Percentiles rank a stretch among this genome's conserved stretches.
Evolutionary conservation across 345 rosid genomes (phyloP).

Genomic region (Microthlaspi erraticum): DNA sequence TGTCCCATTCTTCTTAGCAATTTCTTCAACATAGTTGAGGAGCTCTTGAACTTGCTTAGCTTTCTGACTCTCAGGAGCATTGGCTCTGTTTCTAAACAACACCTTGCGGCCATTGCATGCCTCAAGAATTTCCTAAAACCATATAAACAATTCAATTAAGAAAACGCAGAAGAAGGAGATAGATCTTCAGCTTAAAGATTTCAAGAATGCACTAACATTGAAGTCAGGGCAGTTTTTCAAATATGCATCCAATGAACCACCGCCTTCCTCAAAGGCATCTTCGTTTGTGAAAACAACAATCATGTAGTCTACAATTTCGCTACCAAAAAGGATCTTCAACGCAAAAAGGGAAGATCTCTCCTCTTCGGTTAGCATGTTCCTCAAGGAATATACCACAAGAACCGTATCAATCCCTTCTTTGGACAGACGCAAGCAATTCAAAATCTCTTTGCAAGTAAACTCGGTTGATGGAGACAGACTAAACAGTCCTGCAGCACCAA

Average conservation of each 20-base stretch:
- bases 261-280: slow-evolving; percentile 70
- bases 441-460: not conserved
- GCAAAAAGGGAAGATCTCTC: slow-evolving; percentile 63
- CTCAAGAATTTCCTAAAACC: not conserved
- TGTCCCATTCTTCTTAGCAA: slow-evolving; percentile 55
- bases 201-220: slow-evolving; percentile 66
- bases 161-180: not conserved
- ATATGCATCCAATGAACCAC: slow-evolving; percentile 68
- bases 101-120: too few relatives aligned
- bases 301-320: slow-evolving; percentile 68
- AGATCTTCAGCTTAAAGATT: not conserved
- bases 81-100: too few relatives aligned
- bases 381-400: slow-evolving; percentile 64
- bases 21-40: slow-evolving; percentile 53
- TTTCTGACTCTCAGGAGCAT: slow-evolving; percentile 37
- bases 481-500: slow-evolving; percentile 4
- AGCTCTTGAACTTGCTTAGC: slow-evolving; percentile 58
- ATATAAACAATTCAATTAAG: not conserved
- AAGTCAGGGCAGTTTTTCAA: slow-evolving; percentile 66
- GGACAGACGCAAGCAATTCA: slow-evolving; percentile 10
- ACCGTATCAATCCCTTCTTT: slow-evolving; percentile 84
- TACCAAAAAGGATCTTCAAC: slow-evolving; percentile 69
- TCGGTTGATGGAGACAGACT: slow-evolving; percentile 16
- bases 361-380: slow-evolving; percentile 68
- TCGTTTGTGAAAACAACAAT: slow-evolving; percentile 82